phyloP scores from a whole-genome alignment of 345 rosid species.

The Linum lewisii region DNA sequence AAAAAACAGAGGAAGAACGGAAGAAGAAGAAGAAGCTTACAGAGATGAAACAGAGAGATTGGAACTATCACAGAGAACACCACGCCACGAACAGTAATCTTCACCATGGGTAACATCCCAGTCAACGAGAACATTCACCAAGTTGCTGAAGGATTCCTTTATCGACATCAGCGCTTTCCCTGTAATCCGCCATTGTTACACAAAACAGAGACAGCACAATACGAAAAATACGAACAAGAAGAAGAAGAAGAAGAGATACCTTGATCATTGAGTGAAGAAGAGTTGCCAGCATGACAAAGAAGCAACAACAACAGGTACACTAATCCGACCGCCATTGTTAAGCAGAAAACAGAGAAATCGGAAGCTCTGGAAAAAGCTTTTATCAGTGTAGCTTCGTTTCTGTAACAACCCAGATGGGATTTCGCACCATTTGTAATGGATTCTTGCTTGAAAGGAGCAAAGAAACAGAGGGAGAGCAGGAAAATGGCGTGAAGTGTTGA shows the following conservation, averaged over 20 bases:
- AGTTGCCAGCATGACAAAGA: conserved; percentile 29
- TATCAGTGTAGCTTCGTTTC: too few relatives aligned
- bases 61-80: conserved; percentile 61
- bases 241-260: conserved; percentile 20
- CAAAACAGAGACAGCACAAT: background rate
- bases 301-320: conserved; percentile 8
- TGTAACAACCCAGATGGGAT: background rate
- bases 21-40: conserved; percentile 27
- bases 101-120: conserved; percentile 59
- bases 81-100: conserved; percentile 86
- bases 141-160: conserved; percentile 65
- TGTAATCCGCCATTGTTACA: conserved; percentile 13
- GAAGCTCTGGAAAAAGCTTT: too few relatives aligned
- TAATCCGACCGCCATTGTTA: conserved; percentile 7
- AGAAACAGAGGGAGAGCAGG: conserved; percentile 30
- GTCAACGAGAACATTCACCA: conserved; percentile 59
- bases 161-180: conserved; percentile 69
- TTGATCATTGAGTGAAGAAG: conserved; percentile 43
- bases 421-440: too few relatives aligned
- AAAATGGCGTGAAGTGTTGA: conserved; percentile 74
- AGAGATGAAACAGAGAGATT: conserved; percentile 55
- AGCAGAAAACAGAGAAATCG: too few relatives aligned
- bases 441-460: background rate
- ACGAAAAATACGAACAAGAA: background rate
- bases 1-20: background rate